Base-by-base conservation (phyloP, 441 rosid species). In the Pelargonium australe region DNA sequence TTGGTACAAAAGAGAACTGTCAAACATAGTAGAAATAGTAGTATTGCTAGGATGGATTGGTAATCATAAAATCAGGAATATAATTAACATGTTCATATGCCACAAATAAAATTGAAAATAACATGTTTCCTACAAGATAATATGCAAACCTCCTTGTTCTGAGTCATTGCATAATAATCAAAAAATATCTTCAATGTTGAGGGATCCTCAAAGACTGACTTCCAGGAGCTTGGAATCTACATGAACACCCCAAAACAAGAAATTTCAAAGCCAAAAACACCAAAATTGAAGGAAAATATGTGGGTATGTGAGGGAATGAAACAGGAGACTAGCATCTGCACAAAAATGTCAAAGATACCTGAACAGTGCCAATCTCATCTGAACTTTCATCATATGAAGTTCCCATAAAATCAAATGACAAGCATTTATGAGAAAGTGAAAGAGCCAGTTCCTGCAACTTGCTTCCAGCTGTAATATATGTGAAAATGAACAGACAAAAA, bases 331-430 rank as follows among this genome's bases (percentile, higher is more conserved):
- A 65, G 53, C 17, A 41, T 17, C 51, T 16, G 51, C 67, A 65
- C 51, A 65, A 43, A 62, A 31, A 65, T 65, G 67, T 37, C 19
- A 40, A 37, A 43, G 44, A 68, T 70, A 73, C 80, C 80, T 77
- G 77, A 37, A 77, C 69, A 6, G 74, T 73, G 20, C 80, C 80
- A 70, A 77, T 62, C 80, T 77, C 77, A 62, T 77, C 77, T 5
- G 74, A 77, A 62, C 77, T 77, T 73, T 77, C 77, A 63, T 77
- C 77, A 53, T 67, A 63, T 41, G 77, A 66, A 0, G 75, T 73
- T 72, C 77, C 80, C 58, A 77, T 70, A 73, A 77, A 77, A 73
- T 77, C 74, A 73, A 77, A 77, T 67, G 80, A 77, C 63, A 77
- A 55, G 16, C 80, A 77, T 72, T 73, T 77, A 41, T 73, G 77